Conservation (phyloP, 2,329 filamentous ascomycete species). For the Pseudogymnoascus sp. region DNA sequence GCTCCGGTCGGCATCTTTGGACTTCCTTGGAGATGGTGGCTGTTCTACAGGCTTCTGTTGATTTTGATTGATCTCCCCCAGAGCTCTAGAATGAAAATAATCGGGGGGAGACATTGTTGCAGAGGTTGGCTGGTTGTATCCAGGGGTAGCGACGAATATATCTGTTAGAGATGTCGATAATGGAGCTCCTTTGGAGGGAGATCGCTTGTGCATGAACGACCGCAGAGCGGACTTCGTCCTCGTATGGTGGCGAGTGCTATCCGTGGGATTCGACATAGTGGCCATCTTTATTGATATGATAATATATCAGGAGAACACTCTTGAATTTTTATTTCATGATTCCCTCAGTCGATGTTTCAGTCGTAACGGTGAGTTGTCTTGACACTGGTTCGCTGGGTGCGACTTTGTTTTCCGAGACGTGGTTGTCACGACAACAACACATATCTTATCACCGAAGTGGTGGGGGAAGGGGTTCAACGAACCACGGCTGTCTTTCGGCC, state of each 20-base stretch:
- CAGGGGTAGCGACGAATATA: slow-evolving; percentile 18
- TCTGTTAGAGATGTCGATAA: slow-evolving; percentile 18
- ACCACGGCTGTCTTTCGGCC: slow-evolving; percentile 6
- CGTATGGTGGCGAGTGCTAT: slow-evolving; percentile 18
- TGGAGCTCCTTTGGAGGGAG: slow-evolving; percentile 21
- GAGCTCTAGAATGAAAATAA: slow-evolving; percentile 34
- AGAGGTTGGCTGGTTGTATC: slow-evolving; percentile 14
- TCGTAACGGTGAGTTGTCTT: slow-evolving; percentile 2
- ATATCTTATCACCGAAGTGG: not conserved
- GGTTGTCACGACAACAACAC: slow-evolving; percentile 1
- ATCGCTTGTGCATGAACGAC: slow-evolving; percentile 28
- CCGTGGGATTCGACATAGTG: slow-evolving; percentile 12
- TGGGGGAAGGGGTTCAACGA: not conserved
- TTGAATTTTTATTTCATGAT: slow-evolving; percentile 3
- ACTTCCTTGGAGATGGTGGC: slow-evolving; percentile 34
- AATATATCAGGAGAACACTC: slow-evolving; percentile 5
- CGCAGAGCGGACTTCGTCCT: slow-evolving; percentile 27
- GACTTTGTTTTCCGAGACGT: not conserved
- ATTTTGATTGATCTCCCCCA: slow-evolving; percentile 51
- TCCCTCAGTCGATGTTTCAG: slow-evolving; percentile 6
- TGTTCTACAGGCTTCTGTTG: slow-evolving; percentile 31
- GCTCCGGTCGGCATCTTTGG: slow-evolving; percentile 27
- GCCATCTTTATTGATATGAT: slow-evolving; percentile 21
- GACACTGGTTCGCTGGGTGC: not conserved
- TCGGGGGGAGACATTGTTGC: slow-evolving; percentile 31